Conservation (phyloP, 345 rosid genomes). For the Corchorus capsularis region DNA sequence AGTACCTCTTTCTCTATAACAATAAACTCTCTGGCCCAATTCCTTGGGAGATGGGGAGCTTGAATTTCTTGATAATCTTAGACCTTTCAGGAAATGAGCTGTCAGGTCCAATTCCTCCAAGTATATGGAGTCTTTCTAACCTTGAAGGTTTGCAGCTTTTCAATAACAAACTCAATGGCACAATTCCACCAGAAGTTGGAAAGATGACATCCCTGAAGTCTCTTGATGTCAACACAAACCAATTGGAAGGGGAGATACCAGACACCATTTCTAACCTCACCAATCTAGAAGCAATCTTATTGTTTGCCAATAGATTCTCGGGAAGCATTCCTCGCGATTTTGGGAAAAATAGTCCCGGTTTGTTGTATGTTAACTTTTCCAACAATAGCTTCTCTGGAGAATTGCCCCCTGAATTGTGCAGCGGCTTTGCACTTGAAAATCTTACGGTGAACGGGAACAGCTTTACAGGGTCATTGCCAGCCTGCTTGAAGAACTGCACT, state of each 20-base stretch:
- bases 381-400: slow-evolving; percentile 59
- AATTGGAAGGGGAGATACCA: slow-evolving; percentile 51
- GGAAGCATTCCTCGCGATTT: slow-evolving; percentile 52
- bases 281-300: slow-evolving; percentile 38
- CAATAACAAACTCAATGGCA: slow-evolving; percentile 48
- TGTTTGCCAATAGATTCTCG: slow-evolving; percentile 53
- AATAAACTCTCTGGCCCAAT: slow-evolving; percentile 52
- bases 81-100: slow-evolving; percentile 54
- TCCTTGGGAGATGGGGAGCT: slow-evolving; percentile 46
- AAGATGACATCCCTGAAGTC: slow-evolving; percentile 35
- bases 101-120: slow-evolving; percentile 49
- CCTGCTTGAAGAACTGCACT: slow-evolving; percentile 51
- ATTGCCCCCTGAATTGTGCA: slow-evolving; percentile 51
- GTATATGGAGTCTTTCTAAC: slow-evolving; percentile 46
- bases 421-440: slow-evolving; percentile 32
- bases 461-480: slow-evolving; percentile 52
- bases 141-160: slow-evolving; percentile 41
- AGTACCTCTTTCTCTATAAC: slow-evolving; percentile 33
- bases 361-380: slow-evolving; percentile 44
- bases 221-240: slow-evolving; percentile 52
- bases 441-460: slow-evolving; percentile 47
- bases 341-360: slow-evolving; percentile 45
- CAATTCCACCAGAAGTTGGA: slow-evolving; percentile 47
- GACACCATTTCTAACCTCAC: slow-evolving; percentile 44
- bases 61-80: slow-evolving; percentile 24